A percentile compares a stretch with the other conserved stretches of the same genome.
phyloP scores from a whole-genome alignment of 768 basidiomycete genomes.

The Podaxis pistillaris region DNA sequence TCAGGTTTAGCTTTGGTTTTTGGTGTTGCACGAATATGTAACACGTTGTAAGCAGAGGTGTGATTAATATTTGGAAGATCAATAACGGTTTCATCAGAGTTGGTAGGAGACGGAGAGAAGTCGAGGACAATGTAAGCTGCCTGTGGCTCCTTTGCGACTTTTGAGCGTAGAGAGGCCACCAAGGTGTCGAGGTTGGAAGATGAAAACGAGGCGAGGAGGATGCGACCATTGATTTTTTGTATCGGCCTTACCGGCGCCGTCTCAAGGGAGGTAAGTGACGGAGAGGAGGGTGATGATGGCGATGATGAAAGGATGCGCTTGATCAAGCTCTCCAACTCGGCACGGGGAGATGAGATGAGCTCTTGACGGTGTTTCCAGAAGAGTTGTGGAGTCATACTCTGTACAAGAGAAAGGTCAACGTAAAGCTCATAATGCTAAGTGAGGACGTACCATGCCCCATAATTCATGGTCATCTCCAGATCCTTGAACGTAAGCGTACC shows the following conservation, averaged over 20 bases:
- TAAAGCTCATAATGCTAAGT: constrained; percentile 7
- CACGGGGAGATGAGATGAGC: constrained; percentile 47
- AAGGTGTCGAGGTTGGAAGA: constrained; percentile 20
- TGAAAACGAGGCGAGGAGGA: constrained; percentile 37
- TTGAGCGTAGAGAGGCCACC: constrained; percentile 13
- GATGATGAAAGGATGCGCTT: constrained; percentile 23
- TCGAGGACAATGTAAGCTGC: constrained; percentile 30
- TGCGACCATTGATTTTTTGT: constrained; percentile 33
- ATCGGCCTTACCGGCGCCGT: constrained; percentile 28
- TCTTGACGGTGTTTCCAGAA: constrained; percentile 63
- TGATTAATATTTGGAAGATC: neutral
- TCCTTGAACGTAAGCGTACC: constrained; percentile 88
- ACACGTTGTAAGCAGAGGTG: neutral
- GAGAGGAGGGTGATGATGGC: neutral
- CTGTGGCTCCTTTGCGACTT: neutral
- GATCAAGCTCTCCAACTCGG: constrained; percentile 50
- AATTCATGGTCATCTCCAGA: constrained; percentile 94
- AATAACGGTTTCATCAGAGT: neutral
- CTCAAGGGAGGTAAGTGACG: neutral
- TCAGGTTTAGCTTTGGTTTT: constrained; percentile 13
- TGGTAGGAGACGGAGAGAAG: neutral
- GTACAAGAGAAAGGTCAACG: neutral
- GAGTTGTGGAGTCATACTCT: constrained; percentile 74
- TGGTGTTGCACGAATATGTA: neutral
- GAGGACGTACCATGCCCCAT: constrained; percentile 66